Evolutionary conservation across 306 rosid species (phyloP).

Genomic region (Rosa multiflora): DNA sequence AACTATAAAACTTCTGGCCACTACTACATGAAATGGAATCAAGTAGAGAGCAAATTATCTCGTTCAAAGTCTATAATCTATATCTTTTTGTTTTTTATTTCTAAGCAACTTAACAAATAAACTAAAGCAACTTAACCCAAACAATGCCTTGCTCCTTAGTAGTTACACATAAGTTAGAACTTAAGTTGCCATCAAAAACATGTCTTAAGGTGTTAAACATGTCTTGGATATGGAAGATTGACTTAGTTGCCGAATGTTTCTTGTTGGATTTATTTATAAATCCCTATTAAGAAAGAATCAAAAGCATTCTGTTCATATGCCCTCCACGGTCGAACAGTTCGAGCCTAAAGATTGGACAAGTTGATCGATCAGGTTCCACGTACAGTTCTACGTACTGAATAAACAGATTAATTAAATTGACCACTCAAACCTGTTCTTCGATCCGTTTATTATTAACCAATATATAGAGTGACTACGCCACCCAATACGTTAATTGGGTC

Average conservation of each 20-base stretch:
- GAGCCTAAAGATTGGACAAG: neutral
- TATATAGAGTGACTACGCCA: neutral
- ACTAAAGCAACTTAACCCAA: neutral
- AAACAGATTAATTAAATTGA: neutral
- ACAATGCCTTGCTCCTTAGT: neutral
- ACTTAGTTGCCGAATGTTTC: neutral
- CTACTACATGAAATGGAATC: constrained; percentile 8
- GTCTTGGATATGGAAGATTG: neutral
- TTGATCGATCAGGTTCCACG: neutral
- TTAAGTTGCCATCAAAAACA: neutral
- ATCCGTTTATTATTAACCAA: neutral
- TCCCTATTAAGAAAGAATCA: neutral
- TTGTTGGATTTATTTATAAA: neutral
- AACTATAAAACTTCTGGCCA: neutral
- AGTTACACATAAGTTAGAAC: neutral
- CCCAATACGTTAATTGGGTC: constrained; percentile 14
- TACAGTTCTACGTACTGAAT: neutral
- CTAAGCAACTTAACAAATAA: neutral
- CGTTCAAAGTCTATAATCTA: neutral
- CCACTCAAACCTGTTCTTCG: constrained; percentile 10
- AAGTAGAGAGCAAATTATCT: neutral
- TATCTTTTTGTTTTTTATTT: neutral
- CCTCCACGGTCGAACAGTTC: neutral
- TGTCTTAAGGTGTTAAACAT: neutral
- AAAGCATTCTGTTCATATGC: constrained; percentile 8